phyloP scores from a whole-genome alignment of 2,329 filamentous ascomycete genomes.

The Tetracladium maxilliforme region DNA sequence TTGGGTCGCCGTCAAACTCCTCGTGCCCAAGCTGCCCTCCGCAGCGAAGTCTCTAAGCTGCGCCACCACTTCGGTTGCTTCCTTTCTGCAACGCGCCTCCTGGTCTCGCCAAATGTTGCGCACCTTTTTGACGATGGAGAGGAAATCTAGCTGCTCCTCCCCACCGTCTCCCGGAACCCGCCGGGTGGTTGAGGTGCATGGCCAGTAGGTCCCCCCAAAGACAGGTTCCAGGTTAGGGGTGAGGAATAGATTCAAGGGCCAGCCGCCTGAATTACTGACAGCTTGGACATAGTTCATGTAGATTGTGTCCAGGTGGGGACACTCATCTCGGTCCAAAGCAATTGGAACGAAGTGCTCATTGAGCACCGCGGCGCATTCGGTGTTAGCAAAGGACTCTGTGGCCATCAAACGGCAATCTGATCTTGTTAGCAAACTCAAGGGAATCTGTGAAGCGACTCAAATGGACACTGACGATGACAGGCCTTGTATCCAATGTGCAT shows the following conservation, averaged over 20 bases:
- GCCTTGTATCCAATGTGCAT: conserved; percentile 90
- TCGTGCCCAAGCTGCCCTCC: conserved; percentile 63
- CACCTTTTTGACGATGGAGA: conserved; percentile 72
- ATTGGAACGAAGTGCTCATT: conserved; percentile 85
- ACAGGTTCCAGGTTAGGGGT: conserved; percentile 87
- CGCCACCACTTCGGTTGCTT: conserved; percentile 66
- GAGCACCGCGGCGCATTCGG: conserved; percentile 64
- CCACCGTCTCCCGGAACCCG: conserved; percentile 27
- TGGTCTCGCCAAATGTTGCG: conserved; percentile 65
- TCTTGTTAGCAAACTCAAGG: not conserved
- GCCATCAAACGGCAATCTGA: conserved; percentile 81
- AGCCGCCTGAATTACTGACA: conserved; percentile 77
- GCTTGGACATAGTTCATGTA: conserved; percentile 99
- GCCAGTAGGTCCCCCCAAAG: conserved; percentile 95
- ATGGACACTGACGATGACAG: conserved; percentile 63
- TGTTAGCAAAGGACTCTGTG: conserved; percentile 77
- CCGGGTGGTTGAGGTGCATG: conserved; percentile 57
- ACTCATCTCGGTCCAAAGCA: conserved; percentile 85
- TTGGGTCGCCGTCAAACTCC: too few relatives aligned
- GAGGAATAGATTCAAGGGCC: conserved; percentile 93
- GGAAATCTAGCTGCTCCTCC: conserved; percentile 58
- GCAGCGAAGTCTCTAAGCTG: conserved; percentile 80
- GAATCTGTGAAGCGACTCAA: not conserved
- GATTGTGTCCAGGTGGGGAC: conserved; percentile 85
- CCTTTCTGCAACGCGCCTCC: conserved; percentile 66